Percentiles rank a stretch among this genome's conserved stretches.
phyloP scores from a whole-genome alignment of 805 yeast species.

The Lipomyces sp. region DNA sequence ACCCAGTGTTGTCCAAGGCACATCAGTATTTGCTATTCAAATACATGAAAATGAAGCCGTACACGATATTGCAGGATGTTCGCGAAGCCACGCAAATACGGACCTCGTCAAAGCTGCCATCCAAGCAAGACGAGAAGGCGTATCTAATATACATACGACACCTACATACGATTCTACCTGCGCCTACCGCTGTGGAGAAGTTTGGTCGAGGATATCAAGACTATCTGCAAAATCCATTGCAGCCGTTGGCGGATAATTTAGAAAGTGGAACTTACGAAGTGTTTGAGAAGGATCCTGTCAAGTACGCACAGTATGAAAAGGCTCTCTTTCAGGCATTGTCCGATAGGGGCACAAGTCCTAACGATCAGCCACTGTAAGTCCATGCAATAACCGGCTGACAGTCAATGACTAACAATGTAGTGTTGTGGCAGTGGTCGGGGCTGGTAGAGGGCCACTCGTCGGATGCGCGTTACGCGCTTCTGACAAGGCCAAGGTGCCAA shows the following conservation, averaged over 20 bases:
- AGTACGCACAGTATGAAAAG: slow-evolving; percentile 68
- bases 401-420: slow-evolving; percentile 7
- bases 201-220: slow-evolving; percentile 51
- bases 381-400: background rate
- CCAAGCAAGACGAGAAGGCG: slow-evolving; percentile 45
- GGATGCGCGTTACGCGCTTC: slow-evolving; percentile 56
- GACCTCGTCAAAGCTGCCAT: slow-evolving; percentile 16
- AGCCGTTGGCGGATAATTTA: slow-evolving; percentile 67
- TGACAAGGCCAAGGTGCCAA: slow-evolving; percentile 37
- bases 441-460: slow-evolving; percentile 86
- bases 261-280: slow-evolving; percentile 64
- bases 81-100: slow-evolving; percentile 46
- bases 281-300: slow-evolving; percentile 72
- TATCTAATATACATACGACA: slow-evolving; percentile 54
- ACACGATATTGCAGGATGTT: slow-evolving; percentile 59
- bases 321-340: slow-evolving; percentile 65
- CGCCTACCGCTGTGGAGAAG: slow-evolving; percentile 44
- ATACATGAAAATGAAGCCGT: slow-evolving; percentile 52
- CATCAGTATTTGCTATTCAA: slow-evolving; percentile 57
- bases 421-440: slow-evolving; percentile 72
- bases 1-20: slow-evolving; percentile 66
- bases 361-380: slow-evolving; percentile 5
- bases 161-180: slow-evolving; percentile 43
- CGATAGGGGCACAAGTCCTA: slow-evolving; percentile 1
- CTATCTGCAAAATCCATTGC: slow-evolving; percentile 63